Base-by-base conservation (phyloP, 495 filamentous ascomycete species). In the Penicillium cinerascens region DNA sequence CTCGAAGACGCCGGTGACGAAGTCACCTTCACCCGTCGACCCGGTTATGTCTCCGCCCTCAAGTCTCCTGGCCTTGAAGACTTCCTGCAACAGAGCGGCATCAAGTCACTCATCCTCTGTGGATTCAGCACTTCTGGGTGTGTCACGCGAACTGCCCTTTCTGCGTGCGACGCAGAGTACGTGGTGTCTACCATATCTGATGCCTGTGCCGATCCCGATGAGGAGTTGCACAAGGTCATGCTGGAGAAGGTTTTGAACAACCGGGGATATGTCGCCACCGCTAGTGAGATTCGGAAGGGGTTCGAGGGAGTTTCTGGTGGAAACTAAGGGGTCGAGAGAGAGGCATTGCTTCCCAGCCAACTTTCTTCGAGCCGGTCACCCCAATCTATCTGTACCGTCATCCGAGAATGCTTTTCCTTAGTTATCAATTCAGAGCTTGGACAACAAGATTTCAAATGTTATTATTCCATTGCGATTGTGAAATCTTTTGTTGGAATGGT, bases 171-270 rank as follows among this genome's bases (percentile, higher is more conserved):
- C 9, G 15, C 11, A 17, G 33, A 38, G 10, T 38, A 39, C 33
- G 18, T 23, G n/a, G 17, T 10, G 10, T 17, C 38, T 6, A 36
- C 33, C 25, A n/a, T 69, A 25, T 45, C 43, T 20, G 66, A 71
- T 49, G 61, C 29, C 2, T 72, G 61, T 54, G 60, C 61, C 6
- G 64, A 72, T 40, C 35, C 27, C 35, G 42, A 35, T 2, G 56
- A 65, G 41, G 63, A 47, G 4, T 26, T 68, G 25, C 68, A 71
- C 54, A 58, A 63, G 4, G 41, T 58, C 13, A 22, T 69, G 27
- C 18, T 66, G 22, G 52, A 47, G 35, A 55, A 56, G 27, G 36
- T 50, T 13, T 42, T 50, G 29, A 22, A 22, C 18, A 27, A 37
- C 21, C 36, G 47, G 22, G 47, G 47, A 26, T 50, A 42, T 50